Evolutionary conservation across 2,329 filamentous ascomycete species (phyloP).

Genomic region (Colletotrichum sublineola): DNA sequence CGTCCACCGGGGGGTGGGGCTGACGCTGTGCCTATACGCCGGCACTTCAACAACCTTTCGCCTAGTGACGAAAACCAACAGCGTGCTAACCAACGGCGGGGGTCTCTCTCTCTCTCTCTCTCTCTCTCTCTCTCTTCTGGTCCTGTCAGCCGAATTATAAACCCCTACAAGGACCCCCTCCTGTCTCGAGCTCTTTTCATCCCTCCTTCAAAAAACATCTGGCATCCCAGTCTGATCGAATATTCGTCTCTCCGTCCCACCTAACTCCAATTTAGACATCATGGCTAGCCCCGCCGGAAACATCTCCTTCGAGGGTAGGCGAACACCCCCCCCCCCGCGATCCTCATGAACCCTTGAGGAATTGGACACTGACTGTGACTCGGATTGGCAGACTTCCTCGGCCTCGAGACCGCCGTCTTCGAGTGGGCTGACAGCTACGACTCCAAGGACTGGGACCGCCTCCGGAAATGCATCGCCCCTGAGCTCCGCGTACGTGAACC

Average conservation of each 20-base stretch:
- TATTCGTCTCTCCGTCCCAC: too few species aligned
- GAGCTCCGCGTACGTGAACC: constrained; percentile 63
- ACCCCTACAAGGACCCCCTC: background rate
- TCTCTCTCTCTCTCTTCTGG: background rate
- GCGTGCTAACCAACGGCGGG: too few species aligned
- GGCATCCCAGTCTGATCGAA: background rate
- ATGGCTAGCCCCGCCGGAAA: constrained; percentile 39
- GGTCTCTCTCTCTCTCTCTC: background rate
- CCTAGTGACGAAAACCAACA: too few species aligned
- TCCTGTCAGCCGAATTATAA: background rate
- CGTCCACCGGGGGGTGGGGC: too few species aligned
- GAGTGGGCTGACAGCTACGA: constrained; percentile 77
- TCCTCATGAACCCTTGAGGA: constrained; percentile 50
- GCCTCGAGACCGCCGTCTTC: constrained; percentile 63
- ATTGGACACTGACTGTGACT: constrained; percentile 53
- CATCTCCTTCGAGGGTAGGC: constrained; percentile 57
- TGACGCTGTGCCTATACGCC: too few species aligned
- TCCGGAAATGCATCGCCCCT: constrained; percentile 65
- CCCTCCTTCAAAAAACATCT: too few species aligned
- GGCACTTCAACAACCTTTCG: too few species aligned
- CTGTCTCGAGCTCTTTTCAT: background rate
- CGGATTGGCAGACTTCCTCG: constrained; percentile 60
- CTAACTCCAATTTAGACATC: background rate
- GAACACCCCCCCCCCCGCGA: constrained; percentile 51
- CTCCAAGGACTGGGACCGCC: constrained; percentile 73